These are phyloP conservation scores for Tuber aestivum DNA, from an alignment of 495 filamentous ascomycete species.

Conservation along the genomic window DNA sequence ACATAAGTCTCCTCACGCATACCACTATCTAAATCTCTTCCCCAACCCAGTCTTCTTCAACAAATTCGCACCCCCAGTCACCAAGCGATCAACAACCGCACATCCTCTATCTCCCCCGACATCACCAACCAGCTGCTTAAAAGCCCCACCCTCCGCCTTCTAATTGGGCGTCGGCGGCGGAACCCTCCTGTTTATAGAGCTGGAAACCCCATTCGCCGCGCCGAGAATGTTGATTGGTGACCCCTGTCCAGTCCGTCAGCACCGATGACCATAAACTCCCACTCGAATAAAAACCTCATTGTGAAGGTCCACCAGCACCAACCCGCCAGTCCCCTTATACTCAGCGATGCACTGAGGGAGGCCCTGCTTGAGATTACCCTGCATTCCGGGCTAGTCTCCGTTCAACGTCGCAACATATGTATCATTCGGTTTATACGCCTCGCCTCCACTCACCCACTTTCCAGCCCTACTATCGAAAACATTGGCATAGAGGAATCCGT, in stretches of 20 bases:
- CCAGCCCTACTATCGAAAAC: constrained; percentile 47
- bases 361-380: constrained; percentile 57
- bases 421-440: constrained; percentile 55
- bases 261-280: background rate
- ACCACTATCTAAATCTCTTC: background rate
- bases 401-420: constrained; percentile 55
- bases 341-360: constrained; percentile 49
- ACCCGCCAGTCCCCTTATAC: constrained; percentile 55
- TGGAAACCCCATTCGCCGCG: constrained; percentile 47
- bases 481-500: constrained; percentile 65
- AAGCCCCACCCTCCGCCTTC: background rate
- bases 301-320: constrained; percentile 63
- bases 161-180: constrained; percentile 1
- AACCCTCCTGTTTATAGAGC: background rate
- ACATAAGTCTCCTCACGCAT: background rate
- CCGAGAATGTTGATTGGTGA: constrained; percentile 49
- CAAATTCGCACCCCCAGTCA: background rate
- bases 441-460: constrained; percentile 40
- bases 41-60: background rate
- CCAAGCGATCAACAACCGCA: background rate
- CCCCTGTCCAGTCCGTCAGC: background rate
- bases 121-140: background rate
- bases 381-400: constrained; percentile 46
- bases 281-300: constrained; percentile 46
- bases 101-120: background rate